Evolutionary conservation across 2,329 filamentous ascomycete genomes (phyloP).

Genomic region (Daldinia eschscholtzii): DNA sequence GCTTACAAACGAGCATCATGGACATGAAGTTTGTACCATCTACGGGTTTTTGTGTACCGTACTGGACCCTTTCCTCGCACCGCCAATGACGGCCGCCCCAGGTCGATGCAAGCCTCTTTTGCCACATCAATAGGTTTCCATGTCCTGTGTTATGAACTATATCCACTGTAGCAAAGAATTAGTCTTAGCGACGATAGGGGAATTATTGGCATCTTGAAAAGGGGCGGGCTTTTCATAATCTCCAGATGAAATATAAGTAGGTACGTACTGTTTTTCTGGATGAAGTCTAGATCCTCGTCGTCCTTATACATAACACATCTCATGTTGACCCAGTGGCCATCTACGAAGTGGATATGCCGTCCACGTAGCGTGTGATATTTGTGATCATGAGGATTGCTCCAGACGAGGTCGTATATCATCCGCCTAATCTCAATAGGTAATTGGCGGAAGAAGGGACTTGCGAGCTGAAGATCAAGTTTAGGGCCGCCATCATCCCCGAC

Average conservation of each 20-base stretch:
- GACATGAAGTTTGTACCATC: constrained; percentile 47
- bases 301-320: constrained; percentile 50
- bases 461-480: constrained; percentile 41
- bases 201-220: background rate
- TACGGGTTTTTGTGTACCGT: constrained; percentile 43
- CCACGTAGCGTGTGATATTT: constrained; percentile 47
- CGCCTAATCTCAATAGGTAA: constrained; percentile 54
- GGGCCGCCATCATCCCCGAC: background rate
- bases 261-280: constrained; percentile 48
- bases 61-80: constrained; percentile 49
- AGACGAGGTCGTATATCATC: constrained; percentile 50
- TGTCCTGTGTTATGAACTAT: constrained; percentile 33
- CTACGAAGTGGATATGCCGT: constrained; percentile 49
- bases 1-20: constrained; percentile 51
- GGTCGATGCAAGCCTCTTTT: constrained; percentile 48
- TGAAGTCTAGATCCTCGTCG: constrained; percentile 46
- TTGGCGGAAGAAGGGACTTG: constrained; percentile 50
- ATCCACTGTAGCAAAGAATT: constrained; percentile 43
- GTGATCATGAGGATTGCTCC: constrained; percentile 45
- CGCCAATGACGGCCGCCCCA: constrained; percentile 54
- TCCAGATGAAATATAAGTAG: background rate
- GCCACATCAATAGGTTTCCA: constrained; percentile 48
- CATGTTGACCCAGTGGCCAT: constrained; percentile 49
- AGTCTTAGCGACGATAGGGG: background rate
- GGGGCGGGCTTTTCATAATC: background rate